These are phyloP conservation scores for Aspergillus persii DNA, from an alignment of 2,329 filamentous ascomycete genomes.

Conservation along the genomic window DNA sequence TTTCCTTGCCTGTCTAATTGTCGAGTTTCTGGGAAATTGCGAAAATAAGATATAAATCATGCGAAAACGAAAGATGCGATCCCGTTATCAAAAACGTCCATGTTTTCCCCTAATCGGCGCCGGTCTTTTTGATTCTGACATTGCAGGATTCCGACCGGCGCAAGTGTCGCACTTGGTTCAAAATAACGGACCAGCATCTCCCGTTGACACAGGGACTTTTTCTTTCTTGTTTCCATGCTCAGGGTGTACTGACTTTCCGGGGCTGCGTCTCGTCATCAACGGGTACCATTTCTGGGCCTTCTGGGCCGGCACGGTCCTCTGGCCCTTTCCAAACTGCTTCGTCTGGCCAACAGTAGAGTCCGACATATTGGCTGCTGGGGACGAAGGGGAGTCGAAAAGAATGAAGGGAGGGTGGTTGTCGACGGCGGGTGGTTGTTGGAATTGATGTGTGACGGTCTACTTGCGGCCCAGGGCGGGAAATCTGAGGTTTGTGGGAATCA, in stretches of 20 bases:
- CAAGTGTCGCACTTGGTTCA: constrained; percentile 31
- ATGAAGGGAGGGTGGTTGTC: constrained; percentile 40
- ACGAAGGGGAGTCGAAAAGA: constrained; percentile 40
- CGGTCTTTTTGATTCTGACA: constrained; percentile 16
- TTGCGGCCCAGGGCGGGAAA: constrained; percentile 37
- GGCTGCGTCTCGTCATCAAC: constrained; percentile 83
- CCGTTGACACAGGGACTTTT: constrained; percentile 12
- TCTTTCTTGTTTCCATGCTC: constrained; percentile 14
- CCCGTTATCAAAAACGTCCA: constrained; percentile 20
- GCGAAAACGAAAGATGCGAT: constrained; percentile 17
- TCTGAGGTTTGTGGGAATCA: constrained; percentile 45
- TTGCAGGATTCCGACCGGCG: constrained; percentile 19
- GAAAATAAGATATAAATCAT: background rate
- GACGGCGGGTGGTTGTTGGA: constrained; percentile 43
- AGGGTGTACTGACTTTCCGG: constrained; percentile 80
- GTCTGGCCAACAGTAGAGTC: constrained; percentile 57
- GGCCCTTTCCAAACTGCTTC: constrained; percentile 98
- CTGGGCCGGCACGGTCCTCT: constrained; percentile 83
- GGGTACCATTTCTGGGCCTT: constrained; percentile 99
- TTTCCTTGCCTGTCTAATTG: constrained; percentile 3
- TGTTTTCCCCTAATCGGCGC: constrained; percentile 18
- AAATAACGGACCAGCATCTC: constrained; percentile 25
- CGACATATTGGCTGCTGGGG: constrained; percentile 54
- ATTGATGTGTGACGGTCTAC: constrained; percentile 40
- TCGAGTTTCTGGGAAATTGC: background rate